These are phyloP conservation scores for Ustilago trichophora DNA, from an alignment of 1,284 basidiomycete genomes.

Conservation along the genomic window DNA sequence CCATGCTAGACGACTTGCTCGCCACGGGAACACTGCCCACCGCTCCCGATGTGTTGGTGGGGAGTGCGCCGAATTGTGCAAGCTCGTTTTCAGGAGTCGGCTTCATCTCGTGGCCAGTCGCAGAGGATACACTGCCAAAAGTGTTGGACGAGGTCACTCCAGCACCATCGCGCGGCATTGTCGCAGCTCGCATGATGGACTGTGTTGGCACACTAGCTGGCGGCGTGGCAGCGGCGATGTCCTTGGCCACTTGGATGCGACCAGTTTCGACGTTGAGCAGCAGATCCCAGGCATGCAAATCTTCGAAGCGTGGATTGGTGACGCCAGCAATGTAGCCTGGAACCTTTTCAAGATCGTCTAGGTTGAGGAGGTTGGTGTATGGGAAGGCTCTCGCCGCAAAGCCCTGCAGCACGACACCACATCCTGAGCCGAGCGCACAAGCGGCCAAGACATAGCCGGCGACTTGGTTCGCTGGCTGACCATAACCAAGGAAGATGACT, in stretches of 20 bases:
- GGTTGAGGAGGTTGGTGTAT: slow-evolving; percentile 86
- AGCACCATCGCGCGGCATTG: slow-evolving; percentile 61
- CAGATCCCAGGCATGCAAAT: slow-evolving; percentile 87
- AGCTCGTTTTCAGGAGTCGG: slow-evolving; percentile 15
- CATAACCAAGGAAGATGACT: slow-evolving; percentile 90
- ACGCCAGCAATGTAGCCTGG: slow-evolving; percentile 94
- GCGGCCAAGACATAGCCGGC: slow-evolving; percentile 90
- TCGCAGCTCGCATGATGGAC: slow-evolving; percentile 14
- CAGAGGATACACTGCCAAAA: slow-evolving; percentile 25
- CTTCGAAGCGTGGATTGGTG: slow-evolving; percentile 93
- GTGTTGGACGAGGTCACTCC: slow-evolving; percentile 2
- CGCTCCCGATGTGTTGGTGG: background rate
- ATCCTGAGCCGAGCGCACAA: slow-evolving; percentile 88
- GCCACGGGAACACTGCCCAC: slow-evolving; percentile 8
- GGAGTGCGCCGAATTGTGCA: slow-evolving; percentile 38
- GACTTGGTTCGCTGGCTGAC: slow-evolving; percentile 78
- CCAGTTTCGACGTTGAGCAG: slow-evolving; percentile 88
- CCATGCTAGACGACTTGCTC: slow-evolving; percentile 18
- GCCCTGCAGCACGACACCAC: slow-evolving; percentile 79
- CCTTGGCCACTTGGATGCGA: slow-evolving; percentile 83
- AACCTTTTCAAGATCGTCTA: slow-evolving; percentile 87
- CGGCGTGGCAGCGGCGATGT: slow-evolving; percentile 72
- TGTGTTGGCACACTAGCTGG: slow-evolving; percentile 10
- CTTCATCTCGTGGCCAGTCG: slow-evolving; percentile 10
- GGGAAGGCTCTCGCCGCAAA: slow-evolving; percentile 90